Base-by-base conservation (phyloP, 441 rosid species). In the Lepidium campestre region DNA sequence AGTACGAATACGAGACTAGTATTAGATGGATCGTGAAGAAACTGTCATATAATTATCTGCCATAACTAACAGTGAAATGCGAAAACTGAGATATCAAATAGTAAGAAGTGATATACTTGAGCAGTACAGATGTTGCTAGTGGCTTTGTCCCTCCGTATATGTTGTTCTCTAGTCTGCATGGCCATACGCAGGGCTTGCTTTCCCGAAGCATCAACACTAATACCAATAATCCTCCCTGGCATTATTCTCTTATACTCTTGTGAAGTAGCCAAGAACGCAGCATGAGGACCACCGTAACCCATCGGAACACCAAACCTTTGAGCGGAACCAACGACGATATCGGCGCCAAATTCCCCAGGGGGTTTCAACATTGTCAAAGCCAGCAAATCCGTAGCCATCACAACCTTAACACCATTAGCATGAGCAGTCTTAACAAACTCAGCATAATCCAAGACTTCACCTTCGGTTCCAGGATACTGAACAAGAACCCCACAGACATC, bases 261-360 rank as follows among this genome's bases (percentile, higher is more conserved):
- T 5, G 99, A 93, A 61, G 99, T 93, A 39, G 99, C 99, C 75
- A 93, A 79, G 77, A 93, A 91, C 1, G 95, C 97, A 5, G 99
- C 99, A 52, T 93, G 99, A 19, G 99, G 99, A 60, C 99, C 99
- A 34, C 99, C 97, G 37, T 91, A 93, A 42, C 99, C 99, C 96
- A 93, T 87, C 0, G 99, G 99, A 70, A 93, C 96, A 44, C 99
- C 99, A 54, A 93, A 93, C 81, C 99, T 85, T 75, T 93, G 96
- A 45, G 99, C 92, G 0, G 99, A 93, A 46, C 99, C 99, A 73
- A 93, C 87, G 14, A 83, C 99, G 59, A 93, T 93, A 77, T 91
- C 99, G 4, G 90, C 96, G 27, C 93, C 97, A 44, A 91, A 62
- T 65, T 93, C 99, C 63, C 99, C 97, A 0, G 97, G 97, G n/a